Conservation (phyloP, 1,284 basidiomycete genomes). For the Trichosporon ovoides region DNA sequence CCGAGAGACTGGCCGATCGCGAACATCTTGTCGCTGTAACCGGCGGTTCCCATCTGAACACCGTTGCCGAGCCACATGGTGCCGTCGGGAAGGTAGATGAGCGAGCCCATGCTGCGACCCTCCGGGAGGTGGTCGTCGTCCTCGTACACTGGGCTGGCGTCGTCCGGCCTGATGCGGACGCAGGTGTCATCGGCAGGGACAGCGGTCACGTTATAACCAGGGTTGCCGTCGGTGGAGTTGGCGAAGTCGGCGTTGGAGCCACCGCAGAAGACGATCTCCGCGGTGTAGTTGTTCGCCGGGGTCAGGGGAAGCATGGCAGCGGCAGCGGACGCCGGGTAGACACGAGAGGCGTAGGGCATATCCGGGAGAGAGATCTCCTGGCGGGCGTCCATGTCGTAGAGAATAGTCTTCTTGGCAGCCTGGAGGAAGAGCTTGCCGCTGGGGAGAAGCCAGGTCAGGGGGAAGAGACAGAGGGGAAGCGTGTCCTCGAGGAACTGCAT, state of each 20-base stretch:
- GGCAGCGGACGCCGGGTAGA: slow-evolving; percentile 88
- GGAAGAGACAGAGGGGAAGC: slow-evolving; percentile 82
- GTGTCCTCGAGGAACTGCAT: slow-evolving; percentile 78
- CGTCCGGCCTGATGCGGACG: slow-evolving; percentile 69
- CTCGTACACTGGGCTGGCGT: slow-evolving; percentile 56
- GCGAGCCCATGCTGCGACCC: slow-evolving; percentile 75
- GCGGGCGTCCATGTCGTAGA: slow-evolving; percentile 41
- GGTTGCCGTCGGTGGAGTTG: slow-evolving; percentile 41
- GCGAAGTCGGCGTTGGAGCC: slow-evolving; percentile 57
- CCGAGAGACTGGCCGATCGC: slow-evolving; percentile 44
- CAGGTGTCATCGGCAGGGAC: slow-evolving; percentile 46
- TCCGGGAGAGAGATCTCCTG: slow-evolving; percentile 36
- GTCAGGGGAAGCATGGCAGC: slow-evolving; percentile 85
- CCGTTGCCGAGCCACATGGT: slow-evolving; percentile 61
- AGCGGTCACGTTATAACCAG: slow-evolving; percentile 45
- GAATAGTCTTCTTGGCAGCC: slow-evolving; percentile 52
- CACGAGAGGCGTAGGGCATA: slow-evolving; percentile 61
- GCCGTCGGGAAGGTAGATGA: slow-evolving; percentile 48
- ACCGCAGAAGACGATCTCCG: slow-evolving; percentile 83
- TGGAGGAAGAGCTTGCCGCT: slow-evolving; percentile 69
- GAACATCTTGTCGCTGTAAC: slow-evolving; percentile 50
- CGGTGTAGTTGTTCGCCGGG: slow-evolving; percentile 78
- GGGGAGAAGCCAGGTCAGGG: slow-evolving; percentile 75
- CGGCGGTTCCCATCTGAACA: slow-evolving; percentile 59
- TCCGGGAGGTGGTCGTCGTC: slow-evolving; percentile 67